Base-by-base conservation (phyloP, 202 grass and related monocot genomes). In the Saccharum hybrid region DNA sequence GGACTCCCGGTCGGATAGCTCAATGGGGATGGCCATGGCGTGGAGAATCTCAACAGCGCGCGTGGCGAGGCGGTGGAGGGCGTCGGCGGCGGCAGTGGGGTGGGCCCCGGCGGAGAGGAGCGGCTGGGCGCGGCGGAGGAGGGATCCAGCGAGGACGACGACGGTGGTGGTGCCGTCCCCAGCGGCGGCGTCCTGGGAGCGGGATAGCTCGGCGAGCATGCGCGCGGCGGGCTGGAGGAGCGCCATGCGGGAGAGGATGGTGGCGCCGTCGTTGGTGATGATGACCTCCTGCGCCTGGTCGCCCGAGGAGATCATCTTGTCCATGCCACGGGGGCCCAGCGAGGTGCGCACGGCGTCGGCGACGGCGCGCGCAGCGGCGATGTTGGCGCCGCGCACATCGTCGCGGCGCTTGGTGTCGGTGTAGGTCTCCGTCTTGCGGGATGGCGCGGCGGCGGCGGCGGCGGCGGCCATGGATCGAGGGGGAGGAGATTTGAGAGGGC, bases 131-230 rank as follows among this genome's bases (percentile, higher is more conserved):
- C 87, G 85, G 65, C 90, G 90, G 42, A 97, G 90, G 51, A 94
- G 68, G 14, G 90, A 87, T 26, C 90, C 94, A 4, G 92, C 92
- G 21, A 97, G 74, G 72, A 97, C 90, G 51, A 97, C 92, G n/a
- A 94, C 92, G 23, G 94, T 87, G 10, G 94, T 94, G 67, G 92
- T 94, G 10, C 90, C 94, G 28, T 94, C 94, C 54, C 92, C 94
- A 0, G 92, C 92, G 19, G 94, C 88, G 15, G 90, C 68, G 33
- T 97, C 94, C 86, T 97, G 94, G 16, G 92, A 92, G 34, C 94
- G 92, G 72, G 94, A 97, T 40, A 97, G 92, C 73, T 97, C 94
- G 66, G 91, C 94, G 43, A 97, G 88, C 94, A 97, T 97, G 70
- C 90, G 88, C 15, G 92, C 94, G 2, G 94, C 94, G 15, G 94